Percentiles rank a stretch among this genome's conserved stretches.
Evolutionary conservation across 768 basidiomycete species (phyloP).

Genomic region (Pleurotus tuber-regium): DNA sequence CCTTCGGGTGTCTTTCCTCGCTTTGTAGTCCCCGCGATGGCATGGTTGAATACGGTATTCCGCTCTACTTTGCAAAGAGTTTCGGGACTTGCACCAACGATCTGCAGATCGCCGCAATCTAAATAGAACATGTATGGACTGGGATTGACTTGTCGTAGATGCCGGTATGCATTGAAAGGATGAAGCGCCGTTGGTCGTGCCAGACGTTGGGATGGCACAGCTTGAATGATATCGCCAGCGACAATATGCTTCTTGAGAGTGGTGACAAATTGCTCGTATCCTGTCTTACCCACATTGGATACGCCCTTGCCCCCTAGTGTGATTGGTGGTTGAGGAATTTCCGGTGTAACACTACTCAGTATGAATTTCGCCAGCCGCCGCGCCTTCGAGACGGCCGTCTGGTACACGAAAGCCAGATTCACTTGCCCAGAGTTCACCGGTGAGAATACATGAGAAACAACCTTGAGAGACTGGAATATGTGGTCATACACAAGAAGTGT

Average conservation of each 20-base stretch:
- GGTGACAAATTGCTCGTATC: constrained; percentile 91
- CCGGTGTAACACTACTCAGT: constrained; percentile 48
- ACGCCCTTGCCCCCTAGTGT: constrained; percentile 64
- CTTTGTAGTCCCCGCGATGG: constrained; percentile 93
- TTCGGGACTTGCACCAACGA: constrained; percentile 98
- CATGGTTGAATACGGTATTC: constrained; percentile 94
- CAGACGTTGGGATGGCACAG: constrained; percentile 93
- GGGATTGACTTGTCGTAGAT: constrained; percentile 91
- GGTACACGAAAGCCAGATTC: constrained; percentile 83
- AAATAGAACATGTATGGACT: constrained; percentile 99
- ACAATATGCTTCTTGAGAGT: constrained; percentile 92
- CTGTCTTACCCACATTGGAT: constrained; percentile 91
- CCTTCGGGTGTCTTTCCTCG: constrained; percentile 86
- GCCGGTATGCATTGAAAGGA: constrained; percentile 96
- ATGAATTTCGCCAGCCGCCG: constrained; percentile 76
- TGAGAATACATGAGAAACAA: constrained; percentile 94
- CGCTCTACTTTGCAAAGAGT: constrained; percentile 93
- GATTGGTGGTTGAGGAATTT: constrained; percentile 65
- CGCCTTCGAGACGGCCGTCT: constrained; percentile 81
- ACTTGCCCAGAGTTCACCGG: constrained; percentile 64
- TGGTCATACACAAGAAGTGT: constrained; percentile 97
- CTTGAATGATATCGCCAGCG: constrained; percentile 97
- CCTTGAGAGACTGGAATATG: constrained; percentile 90
- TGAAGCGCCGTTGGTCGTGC: constrained; percentile 83
- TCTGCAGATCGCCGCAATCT: constrained; percentile 88